Evolutionary conservation across 2,329 filamentous ascomycete species (phyloP), one percentile per base, ranked within the genome.

Genomic region (Pseudocercospora cruenta): DNA sequence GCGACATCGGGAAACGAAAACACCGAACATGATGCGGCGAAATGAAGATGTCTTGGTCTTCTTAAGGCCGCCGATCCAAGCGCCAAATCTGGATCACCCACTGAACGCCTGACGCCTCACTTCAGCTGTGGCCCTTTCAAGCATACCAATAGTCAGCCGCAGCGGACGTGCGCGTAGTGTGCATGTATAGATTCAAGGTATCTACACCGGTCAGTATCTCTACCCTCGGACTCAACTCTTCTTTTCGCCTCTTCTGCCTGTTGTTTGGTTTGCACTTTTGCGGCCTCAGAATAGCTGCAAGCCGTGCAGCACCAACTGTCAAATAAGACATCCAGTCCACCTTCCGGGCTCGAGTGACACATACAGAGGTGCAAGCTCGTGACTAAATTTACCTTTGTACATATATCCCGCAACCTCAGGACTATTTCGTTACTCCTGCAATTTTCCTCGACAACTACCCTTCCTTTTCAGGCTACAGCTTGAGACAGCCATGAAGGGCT

Each of bases 401-500:
- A 47, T 8, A 10, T 12, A 21, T 36, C 12, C 33, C 45, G 45
- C n/a, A 19, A 9, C 21, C 45, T 47, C 45, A 19, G 45, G 45
- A 19, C 45, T 19, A 19, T 22, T 47, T 26, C 21, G 33, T 36
- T 8, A 36, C 14, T n/a, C 21, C 21, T 53, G 6, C 24, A 12
- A 21, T 26, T 31, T 2, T n/a, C 16, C 10, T 54, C 12, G 6
- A 4, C 36, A 16, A n/a, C 36, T n/a, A 14, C 14, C 14, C 2
- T 9, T 5, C 36, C 2, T 39, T 39, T 10, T 9, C 36, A 39
- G 14, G 14, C 36, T 39, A 39, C 36, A 3, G 36, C 14, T 39
- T 14, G 12, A 39, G 14, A 16, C 26, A 28, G 63, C 53, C n/a
- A 71, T 70, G 69, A 66, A 65, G 39, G 62, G 68, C 24, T 69